A percentile compares a stretch with the other conserved stretches of the same genome.
Conservation (phyloP, 2,329 filamentous ascomycete species). For the Phoma sp. region DNA sequence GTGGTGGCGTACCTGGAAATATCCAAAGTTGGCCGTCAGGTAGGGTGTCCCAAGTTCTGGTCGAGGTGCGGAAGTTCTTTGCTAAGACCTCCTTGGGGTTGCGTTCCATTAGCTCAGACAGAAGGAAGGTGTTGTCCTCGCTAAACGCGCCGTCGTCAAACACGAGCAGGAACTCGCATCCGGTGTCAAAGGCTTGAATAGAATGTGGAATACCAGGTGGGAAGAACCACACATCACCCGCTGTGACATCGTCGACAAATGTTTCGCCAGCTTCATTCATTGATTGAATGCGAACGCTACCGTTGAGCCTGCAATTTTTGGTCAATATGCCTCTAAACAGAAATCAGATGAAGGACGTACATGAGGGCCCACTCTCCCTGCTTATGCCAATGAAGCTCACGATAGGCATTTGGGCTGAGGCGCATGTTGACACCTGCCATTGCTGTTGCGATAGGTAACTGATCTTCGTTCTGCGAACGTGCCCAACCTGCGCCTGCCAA, state of each 20-base stretch:
- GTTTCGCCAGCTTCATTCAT: slow-evolving; percentile 61
- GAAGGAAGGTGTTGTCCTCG: slow-evolving; percentile 67
- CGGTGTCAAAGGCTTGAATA: slow-evolving; percentile 63
- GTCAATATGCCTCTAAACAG: neutral
- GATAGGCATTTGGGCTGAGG: slow-evolving; percentile 58
- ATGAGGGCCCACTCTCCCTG: slow-evolving; percentile 60
- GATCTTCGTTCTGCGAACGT: slow-evolving; percentile 50
- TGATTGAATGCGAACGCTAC: slow-evolving; percentile 59
- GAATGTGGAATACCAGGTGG: slow-evolving; percentile 51
- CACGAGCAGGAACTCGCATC: slow-evolving; percentile 62
- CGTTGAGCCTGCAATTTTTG: slow-evolving; percentile 48
- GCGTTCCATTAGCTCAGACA: slow-evolving; percentile 61
- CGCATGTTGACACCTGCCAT: slow-evolving; percentile 56
- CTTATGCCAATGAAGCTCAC: slow-evolving; percentile 70
- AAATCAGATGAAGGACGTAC: neutral
- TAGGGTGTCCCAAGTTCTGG: slow-evolving; percentile 47
- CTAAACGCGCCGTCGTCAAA: slow-evolving; percentile 67
- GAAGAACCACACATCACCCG: slow-evolving; percentile 49
- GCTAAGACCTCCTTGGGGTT: slow-evolving; percentile 51
- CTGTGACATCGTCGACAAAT: slow-evolving; percentile 53
- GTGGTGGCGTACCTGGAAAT: slow-evolving; percentile 51
- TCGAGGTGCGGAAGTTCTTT: slow-evolving; percentile 53
- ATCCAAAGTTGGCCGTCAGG: slow-evolving; percentile 53
- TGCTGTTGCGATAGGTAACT: slow-evolving; percentile 49
- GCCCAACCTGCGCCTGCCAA: slow-evolving; percentile 51